phyloP scores from a whole-genome alignment of 495 filamentous ascomycete genomes.

The Neurospora sp. region DNA sequence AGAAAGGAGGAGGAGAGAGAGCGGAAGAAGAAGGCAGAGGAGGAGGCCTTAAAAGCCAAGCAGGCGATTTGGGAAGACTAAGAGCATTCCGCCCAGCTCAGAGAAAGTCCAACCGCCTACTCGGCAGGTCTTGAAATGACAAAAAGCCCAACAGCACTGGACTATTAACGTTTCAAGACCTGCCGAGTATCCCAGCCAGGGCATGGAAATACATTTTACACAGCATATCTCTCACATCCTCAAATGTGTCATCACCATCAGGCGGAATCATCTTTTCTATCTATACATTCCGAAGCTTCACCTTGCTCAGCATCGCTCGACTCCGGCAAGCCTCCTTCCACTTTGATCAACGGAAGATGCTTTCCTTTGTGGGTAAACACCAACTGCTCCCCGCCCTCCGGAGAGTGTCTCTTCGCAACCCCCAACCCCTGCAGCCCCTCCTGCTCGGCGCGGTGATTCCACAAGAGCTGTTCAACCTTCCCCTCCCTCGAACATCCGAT shows the following conservation, averaged over 20 bases:
- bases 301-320: background rate
- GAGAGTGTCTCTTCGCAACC: slow-evolving; percentile 44
- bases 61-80: slow-evolving; percentile 76
- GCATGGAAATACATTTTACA: background rate
- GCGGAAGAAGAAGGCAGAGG: slow-evolving; percentile 48
- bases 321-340: background rate
- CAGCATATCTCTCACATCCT: background rate
- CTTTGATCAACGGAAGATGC: slow-evolving; percentile 17
- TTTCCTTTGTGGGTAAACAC: slow-evolving; percentile 50
- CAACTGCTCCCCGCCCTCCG: slow-evolving; percentile 19
- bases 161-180: background rate
- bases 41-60: slow-evolving; percentile 62
- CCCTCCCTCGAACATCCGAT: slow-evolving; percentile 41
- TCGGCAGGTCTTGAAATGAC: background rate
- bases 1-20: slow-evolving; percentile 63
- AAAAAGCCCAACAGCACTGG: no score
- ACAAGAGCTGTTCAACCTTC: slow-evolving; percentile 51
- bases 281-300: background rate
- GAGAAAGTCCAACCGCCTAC: background rate
- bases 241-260: background rate
- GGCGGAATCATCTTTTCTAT: background rate
- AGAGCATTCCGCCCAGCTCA: slow-evolving; percentile 2
- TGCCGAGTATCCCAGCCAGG: background rate
- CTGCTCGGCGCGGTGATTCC: slow-evolving; percentile 54
- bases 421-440: slow-evolving; percentile 55